Evolutionary conservation across 177 flowering plant genomes (phyloP).

Genomic region (Telopea speciosissima): DNA sequence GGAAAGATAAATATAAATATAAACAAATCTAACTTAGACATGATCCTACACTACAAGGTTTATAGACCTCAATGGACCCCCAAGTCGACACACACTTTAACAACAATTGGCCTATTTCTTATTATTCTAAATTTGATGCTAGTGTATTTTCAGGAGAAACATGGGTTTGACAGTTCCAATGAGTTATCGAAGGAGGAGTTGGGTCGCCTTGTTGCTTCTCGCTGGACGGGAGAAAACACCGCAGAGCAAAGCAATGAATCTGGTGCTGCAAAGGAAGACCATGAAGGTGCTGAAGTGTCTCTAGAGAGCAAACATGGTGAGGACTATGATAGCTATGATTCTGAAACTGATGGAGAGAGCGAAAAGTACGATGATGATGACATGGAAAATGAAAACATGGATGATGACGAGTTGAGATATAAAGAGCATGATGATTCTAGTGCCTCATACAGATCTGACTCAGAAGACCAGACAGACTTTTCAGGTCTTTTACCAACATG

Average conservation of each 20-base stretch:
- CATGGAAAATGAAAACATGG: no score
- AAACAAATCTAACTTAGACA: no score
- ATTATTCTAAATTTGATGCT: constrained; percentile 2
- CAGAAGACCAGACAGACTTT: constrained; percentile 45
- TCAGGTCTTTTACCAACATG: constrained; percentile 45
- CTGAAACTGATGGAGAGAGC: constrained; percentile 54
- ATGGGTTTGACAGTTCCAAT: constrained; percentile 39
- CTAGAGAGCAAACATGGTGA: constrained; percentile 35
- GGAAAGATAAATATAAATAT: no score
- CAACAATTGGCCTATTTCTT: no score
- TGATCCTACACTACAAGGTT: no score
- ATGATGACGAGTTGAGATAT: constrained; percentile 44
- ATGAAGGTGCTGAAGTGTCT: constrained; percentile 30
- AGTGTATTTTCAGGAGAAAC: constrained; percentile 31
- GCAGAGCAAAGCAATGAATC: constrained; percentile 34
- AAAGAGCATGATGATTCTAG: constrained; percentile 44
- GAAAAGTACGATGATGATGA: constrained; percentile 50
- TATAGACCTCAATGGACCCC: no score
- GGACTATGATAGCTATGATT: constrained; percentile 52
- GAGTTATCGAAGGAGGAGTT: constrained; percentile 83
- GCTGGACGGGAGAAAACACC: constrained; percentile 88
- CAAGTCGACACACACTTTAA: no score
- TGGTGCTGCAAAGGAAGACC: constrained; percentile 27
- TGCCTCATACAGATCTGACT: constrained; percentile 40
- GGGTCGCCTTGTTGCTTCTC: constrained; percentile 90